These are phyloP conservation scores for Huntiella moniliformis DNA, from an alignment of 2,329 filamentous ascomycete genomes.

Conservation along the genomic window DNA sequence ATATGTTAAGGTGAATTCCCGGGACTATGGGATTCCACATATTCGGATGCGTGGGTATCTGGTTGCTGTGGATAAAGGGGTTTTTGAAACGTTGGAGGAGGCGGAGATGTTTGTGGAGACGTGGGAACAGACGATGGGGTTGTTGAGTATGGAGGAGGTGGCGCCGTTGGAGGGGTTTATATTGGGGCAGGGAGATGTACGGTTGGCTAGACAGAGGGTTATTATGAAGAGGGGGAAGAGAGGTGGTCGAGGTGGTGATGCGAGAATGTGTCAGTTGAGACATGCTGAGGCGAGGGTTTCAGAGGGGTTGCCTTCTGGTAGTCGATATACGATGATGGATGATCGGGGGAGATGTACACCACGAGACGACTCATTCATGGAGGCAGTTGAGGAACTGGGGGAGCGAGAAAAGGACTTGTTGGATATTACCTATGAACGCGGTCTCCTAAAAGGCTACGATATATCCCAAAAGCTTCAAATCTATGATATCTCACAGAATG, in stretches of 20 bases:
- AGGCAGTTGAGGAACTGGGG: conserved; percentile 31
- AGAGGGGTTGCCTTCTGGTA: conserved; percentile 25
- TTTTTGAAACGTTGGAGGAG: conserved; percentile 17
- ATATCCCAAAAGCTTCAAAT: conserved; percentile 25
- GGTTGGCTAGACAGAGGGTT: conserved; percentile 31
- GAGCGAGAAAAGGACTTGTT: conserved; percentile 46
- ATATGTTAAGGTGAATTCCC: conserved; percentile 40
- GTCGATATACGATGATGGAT: conserved; percentile 41
- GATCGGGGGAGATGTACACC: conserved; percentile 29
- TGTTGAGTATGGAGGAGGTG: conserved; percentile 33
- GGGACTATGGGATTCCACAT: conserved; percentile 56
- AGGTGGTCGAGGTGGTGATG: conserved; percentile 21
- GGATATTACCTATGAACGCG: conserved; percentile 39
- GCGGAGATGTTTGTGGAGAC: conserved; percentile 16
- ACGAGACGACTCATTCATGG: conserved; percentile 35
- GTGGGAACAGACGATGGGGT: conserved; percentile 26
- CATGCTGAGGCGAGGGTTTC: conserved; percentile 36
- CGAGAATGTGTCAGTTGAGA: conserved; percentile 37
- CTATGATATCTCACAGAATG: conserved; percentile 54
- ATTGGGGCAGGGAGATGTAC: conserved; percentile 32
- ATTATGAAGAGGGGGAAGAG: conserved; percentile 22
- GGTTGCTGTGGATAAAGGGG: conserved; percentile 29
- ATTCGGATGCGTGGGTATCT: conserved; percentile 43
- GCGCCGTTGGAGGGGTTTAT: conserved; percentile 44
- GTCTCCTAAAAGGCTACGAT: conserved; percentile 26